These are phyloP conservation scores for Cephaloascus fragrans DNA, from an alignment of 805 yeast genomes.

Conservation along the genomic window DNA sequence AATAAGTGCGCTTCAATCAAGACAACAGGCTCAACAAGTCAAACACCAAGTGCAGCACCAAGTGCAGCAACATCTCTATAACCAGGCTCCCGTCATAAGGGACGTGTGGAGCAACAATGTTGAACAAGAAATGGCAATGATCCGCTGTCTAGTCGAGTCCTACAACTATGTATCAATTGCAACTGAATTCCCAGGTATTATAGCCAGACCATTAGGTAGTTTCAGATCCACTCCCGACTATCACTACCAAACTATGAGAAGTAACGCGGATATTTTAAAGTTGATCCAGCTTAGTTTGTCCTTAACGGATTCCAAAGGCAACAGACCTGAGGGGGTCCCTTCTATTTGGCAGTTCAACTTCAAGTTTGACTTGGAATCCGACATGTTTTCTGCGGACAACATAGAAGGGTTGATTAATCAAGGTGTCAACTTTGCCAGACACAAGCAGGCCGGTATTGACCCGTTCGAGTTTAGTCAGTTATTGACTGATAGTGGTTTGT, in stretches of 20 bases:
- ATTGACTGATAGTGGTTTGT: conserved; percentile 76
- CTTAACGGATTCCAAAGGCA: conserved; percentile 58
- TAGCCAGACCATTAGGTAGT: conserved; percentile 92
- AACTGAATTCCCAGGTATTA: conserved; percentile 93
- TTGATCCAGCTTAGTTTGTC: conserved; percentile 83
- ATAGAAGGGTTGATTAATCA: conserved; percentile 70
- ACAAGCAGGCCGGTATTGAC: conserved; percentile 69
- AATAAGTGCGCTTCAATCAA: conserved; percentile 1
- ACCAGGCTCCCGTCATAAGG: conserved; percentile 44
- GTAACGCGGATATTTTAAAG: conserved; percentile 80
- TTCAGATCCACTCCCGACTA: conserved; percentile 85
- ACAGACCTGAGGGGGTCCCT: conserved; percentile 54
- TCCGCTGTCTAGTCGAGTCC: conserved; percentile 48
- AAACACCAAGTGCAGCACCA: conserved; percentile 8
- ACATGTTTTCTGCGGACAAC: conserved; percentile 85
- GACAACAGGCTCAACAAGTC: conserved; percentile 5
- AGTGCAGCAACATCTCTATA: conserved; percentile 18
- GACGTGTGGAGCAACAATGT: conserved; percentile 72
- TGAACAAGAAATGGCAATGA: conserved; percentile 53
- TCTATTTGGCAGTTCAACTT: conserved; percentile 97
- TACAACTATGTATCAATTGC: conserved; percentile 61
- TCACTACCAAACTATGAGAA: conserved; percentile 90
- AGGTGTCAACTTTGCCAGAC: conserved; percentile 73
- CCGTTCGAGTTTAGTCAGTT: conserved; percentile 75
- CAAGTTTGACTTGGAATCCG: conserved; percentile 61